Conservation (phyloP, 495 filamentous ascomycete species). For the Penicillium flavigenum region DNA sequence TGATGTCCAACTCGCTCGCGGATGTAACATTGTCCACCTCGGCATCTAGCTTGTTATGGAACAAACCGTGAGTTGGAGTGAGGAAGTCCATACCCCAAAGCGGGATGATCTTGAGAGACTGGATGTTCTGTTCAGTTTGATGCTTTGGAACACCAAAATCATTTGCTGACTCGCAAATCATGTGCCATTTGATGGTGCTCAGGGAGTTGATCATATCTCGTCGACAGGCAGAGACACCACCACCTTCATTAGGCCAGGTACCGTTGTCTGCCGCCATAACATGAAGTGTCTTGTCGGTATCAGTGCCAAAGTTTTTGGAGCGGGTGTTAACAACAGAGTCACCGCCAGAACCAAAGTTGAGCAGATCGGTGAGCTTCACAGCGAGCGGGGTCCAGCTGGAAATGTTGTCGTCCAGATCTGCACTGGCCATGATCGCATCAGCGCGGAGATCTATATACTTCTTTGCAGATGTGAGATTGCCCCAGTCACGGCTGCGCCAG, state of each 20-base stretch:
- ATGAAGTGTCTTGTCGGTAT: conserved; percentile 56
- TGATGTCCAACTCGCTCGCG: conserved; percentile 55
- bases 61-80: conserved; percentile 62
- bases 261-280: conserved; percentile 64
- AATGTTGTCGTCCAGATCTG: conserved; percentile 59
- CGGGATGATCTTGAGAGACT: conserved; percentile 63
- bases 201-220: conserved; percentile 66
- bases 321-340: conserved; percentile 49
- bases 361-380: conserved; percentile 61
- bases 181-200: conserved; percentile 61
- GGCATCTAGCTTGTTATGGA: conserved; percentile 59
- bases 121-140: conserved; percentile 64
- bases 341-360: conserved; percentile 64
- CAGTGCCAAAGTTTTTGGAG: conserved; percentile 45
- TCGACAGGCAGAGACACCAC: conserved; percentile 67
- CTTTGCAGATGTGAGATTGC: conserved; percentile 52
- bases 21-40: conserved; percentile 57
- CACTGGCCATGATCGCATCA: conserved; percentile 59
- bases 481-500: conserved; percentile 57
- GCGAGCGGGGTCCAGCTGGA: conserved; percentile 60
- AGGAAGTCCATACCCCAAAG: conserved; percentile 67
- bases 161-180: conserved; percentile 65
- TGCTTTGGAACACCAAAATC: conserved; percentile 65
- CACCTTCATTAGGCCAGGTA: conserved; percentile 66
- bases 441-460: conserved; percentile 55